Conservation (phyloP, 176 grass and related monocot genomes). For the Stipa capillata region DNA sequence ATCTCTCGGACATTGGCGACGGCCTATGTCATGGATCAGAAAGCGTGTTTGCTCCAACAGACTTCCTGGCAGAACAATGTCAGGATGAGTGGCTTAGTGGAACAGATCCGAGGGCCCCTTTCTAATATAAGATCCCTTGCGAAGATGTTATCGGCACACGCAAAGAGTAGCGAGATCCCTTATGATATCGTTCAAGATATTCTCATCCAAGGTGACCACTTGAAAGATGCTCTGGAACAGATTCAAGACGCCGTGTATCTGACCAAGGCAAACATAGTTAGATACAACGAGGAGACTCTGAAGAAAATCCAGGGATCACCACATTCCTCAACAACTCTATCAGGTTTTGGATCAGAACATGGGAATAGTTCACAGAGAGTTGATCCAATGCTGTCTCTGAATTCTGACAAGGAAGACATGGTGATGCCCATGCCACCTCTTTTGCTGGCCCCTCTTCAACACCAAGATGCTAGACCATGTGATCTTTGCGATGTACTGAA, state of each 20-base stretch:
- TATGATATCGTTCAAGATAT: conserved; percentile 76
- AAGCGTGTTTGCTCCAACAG: conserved; percentile 72
- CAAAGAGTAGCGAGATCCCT: conserved; percentile 57
- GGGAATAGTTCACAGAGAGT: not conserved
- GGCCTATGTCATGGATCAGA: conserved; percentile 94
- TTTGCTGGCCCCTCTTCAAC: conserved; percentile 53
- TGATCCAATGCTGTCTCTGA: conserved; percentile 23
- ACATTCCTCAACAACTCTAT: conserved; percentile 30
- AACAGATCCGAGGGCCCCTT: conserved; percentile 70
- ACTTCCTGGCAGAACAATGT: conserved; percentile 81
- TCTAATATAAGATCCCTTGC: conserved; percentile 64
- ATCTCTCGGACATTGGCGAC: conserved; percentile 70
- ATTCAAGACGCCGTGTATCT: conserved; percentile 72
- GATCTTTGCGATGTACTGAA: conserved; percentile 48
- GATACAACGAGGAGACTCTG: conserved; percentile 48
- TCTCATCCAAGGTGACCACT: conserved; percentile 67
- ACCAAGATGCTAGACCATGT: conserved; percentile 49
- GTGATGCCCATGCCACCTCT: conserved; percentile 74
- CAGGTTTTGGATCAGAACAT: not conserved
- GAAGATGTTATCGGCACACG: conserved; percentile 66
- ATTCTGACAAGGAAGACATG: conserved; percentile 38
- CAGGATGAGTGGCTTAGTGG: conserved; percentile 73
- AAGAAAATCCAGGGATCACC: conserved; percentile 33
- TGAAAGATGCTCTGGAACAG: conserved; percentile 69
- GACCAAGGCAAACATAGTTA: conserved; percentile 77